Evolutionary conservation across 139 green algal species (phyloP), one percentile per base, ranked within the genome.

Genomic region (Picochlorum costavermella): DNA sequence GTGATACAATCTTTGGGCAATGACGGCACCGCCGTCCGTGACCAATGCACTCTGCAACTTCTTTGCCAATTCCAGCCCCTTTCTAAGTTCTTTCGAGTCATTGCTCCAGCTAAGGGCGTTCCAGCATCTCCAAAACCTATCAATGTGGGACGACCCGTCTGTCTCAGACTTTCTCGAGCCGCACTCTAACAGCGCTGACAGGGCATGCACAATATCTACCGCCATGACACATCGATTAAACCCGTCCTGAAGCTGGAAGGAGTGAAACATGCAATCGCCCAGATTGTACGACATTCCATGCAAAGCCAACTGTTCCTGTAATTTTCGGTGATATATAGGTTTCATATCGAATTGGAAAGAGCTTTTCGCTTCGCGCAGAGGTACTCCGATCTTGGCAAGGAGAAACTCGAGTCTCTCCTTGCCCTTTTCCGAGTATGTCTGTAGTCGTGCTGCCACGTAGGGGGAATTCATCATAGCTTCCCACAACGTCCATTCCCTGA

Each of bases 401-500:
- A 96, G 70, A 26, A 83, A 70, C 31, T 87, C 53, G 48, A 96
- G 60, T 16, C 76, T 60, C 10, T 83, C 37, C 4, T 69, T 63
- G 1, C 90, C 90, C 12, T 79, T 77, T 28, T 91, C 82, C 69
- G 79, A 86, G 82, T 95, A 66, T 59, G 89, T 87, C 61, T 90
- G 83, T 64, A 97, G 71, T 26, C 81, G 74, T 9, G 81, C 70
- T 2, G 87, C 86, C 5, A 96, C 80, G 49, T 96, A 95, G 4
- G 78, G 57, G 2, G 75, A 86, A 80, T 91, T 80, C 67, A 80
- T 10, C 71, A 96, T 83, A 33, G 86, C 65, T 1, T 97, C 89
- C 53, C 83, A 86, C 59, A 97, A 79, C 13, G 53, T 89, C 91
- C 90, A 97, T 64, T 92, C 78, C 25, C 84, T 76, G 50, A 92